Evolutionary conservation across 176 grass and related monocot genomes (phyloP).

Genomic region (Oryza rufipogon): DNA sequence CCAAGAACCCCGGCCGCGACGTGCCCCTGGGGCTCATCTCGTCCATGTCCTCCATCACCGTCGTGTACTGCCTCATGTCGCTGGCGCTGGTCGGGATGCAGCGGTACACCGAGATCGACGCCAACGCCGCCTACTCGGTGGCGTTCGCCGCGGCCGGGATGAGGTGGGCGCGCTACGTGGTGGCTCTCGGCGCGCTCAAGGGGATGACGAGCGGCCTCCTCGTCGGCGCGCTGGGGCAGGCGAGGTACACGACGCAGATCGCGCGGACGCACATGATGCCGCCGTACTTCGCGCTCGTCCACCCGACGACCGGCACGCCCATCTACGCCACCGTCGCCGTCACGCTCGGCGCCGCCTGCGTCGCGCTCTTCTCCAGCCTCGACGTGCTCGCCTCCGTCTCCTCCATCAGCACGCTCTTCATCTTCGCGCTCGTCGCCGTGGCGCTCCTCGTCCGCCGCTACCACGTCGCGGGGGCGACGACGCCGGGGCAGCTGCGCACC

Average conservation of each 20-base stretch:
- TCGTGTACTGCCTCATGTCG: slow-evolving; percentile 60
- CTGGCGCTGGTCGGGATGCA: slow-evolving; percentile 57
- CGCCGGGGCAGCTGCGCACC: background rate
- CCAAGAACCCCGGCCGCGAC: slow-evolving; percentile 55
- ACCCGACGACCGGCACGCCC: slow-evolving; percentile 58
- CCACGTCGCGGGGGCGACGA: slow-evolving; percentile 28
- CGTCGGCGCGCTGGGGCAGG: slow-evolving; percentile 63
- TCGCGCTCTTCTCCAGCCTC: slow-evolving; percentile 69
- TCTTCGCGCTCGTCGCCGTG: slow-evolving; percentile 62
- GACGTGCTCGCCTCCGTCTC: slow-evolving; percentile 57
- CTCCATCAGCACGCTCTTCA: slow-evolving; percentile 78
- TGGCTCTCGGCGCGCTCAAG: slow-evolving; percentile 63
- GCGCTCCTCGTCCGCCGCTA: slow-evolving; percentile 58
- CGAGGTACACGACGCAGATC: slow-evolving; percentile 62
- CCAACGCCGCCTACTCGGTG: slow-evolving; percentile 53
- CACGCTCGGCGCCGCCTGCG: slow-evolving; percentile 47
- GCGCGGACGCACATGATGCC: slow-evolving; percentile 67
- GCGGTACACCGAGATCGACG: slow-evolving; percentile 52
- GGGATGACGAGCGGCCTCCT: slow-evolving; percentile 65
- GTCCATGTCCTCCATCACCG: slow-evolving; percentile 56
- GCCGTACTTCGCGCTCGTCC: slow-evolving; percentile 63
- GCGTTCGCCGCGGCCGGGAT: slow-evolving; percentile 47
- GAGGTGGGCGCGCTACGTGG: slow-evolving; percentile 55
- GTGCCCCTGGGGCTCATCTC: slow-evolving; percentile 57
- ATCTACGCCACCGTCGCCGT: slow-evolving; percentile 57